Base-by-base conservation (phyloP, 2,329 filamentous ascomycete genomes). In the Colletotrichum falcatum region DNA sequence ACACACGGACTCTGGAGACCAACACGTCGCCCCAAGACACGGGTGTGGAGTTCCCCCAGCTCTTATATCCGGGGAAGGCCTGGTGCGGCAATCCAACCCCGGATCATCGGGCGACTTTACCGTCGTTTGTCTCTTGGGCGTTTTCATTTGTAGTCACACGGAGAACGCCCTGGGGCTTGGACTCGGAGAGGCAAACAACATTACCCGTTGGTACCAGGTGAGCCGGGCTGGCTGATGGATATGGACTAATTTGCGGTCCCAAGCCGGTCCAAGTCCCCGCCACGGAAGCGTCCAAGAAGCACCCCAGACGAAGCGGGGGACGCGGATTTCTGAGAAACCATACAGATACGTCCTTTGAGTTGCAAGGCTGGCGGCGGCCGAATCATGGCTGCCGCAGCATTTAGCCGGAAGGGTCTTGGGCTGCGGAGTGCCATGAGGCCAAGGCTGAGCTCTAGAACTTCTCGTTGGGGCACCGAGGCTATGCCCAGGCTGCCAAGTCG, bases 351-450 rank as follows among this genome's bases (percentile, higher is more conserved):
- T 67, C 18, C 26, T 2, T 42, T 23, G 26, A 12, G 3, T 23
- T n/a, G 44, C 51, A 42, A 67, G 65, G 65, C 65, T 67, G 26
- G 30, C 1, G 0, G 26, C 5, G 1, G 23, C 28, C 65, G 49
- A 67, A 63, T 67, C 37, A 51, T 2, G 42, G n/a, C 18, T 9
- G 9, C 5, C 4, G 1, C 2, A 6, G 14, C 1, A 63, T 67
- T 67, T 67, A 67, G 59, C 65, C 65, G 39, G 33, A 39, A 33
- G 30, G 20, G 39, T 63, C 65, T 67, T 63, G 65, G 65, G 42
- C 42, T 37, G 65, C 63, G 65, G 65, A 67, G 65, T 49, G 59
- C 65, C 49, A 20, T 51, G 42, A 63, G 59, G 51, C 65, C 59
- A 67, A 67, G 65, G 59, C 65, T 67, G 65, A 63, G 26, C 8